Evolutionary conservation across 495 filamentous ascomycete genomes (phyloP), one percentile per base, ranked within the genome.

Genomic region (Annulohypoxylon moriforme): DNA sequence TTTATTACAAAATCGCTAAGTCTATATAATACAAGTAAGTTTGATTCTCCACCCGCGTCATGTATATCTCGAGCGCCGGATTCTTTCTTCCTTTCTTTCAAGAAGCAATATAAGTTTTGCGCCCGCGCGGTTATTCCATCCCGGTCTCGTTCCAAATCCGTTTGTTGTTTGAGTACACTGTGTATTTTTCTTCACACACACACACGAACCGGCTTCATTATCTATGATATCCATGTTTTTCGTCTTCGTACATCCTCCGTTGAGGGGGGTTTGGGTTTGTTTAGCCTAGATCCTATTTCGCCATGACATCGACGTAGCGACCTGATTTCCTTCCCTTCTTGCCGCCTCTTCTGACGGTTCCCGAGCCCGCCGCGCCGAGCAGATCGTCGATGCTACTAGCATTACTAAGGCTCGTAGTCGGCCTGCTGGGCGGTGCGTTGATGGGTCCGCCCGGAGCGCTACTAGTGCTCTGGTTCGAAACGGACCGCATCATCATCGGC

Each of bases 281-380:
- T 33, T 38, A 22, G 0, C 24, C 18, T n/a, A 2, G 8, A 38
- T 57, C 31, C 25, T 80, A 84, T 65, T 86, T 84, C 6, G 89
- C 92, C 94, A 98, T 97, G 64, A 97, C 93, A 86, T 98, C 94
- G 22, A 98, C 87, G 86, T 98, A 98, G 27, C 92, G 81, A 46
- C 92, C 89, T 2, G 89, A 89, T 84, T 92, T 97, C 84, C 93
- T 93, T 72, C 87, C 86, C 76, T 90, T 91, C 82, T 88, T 93
- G 20, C 86, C 87, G 0, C 84, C 84, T 75, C 92, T 44, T n/a
- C 40, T 44, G n/a, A 44, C 40, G 16, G n/a, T 93, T 76, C 91
- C 86, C 20, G 87, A 87, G 29, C 82, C 82, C 8, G 93, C 88
- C 42, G 91, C 88, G 3, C 90, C 92, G 38, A 94, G 81, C 68